A percentile compares a stretch with the other conserved stretches of the same genome.
phyloP scores from a whole-genome alignment of 768 basidiomycete genomes.

The Pleurotus cornucopiae region DNA sequence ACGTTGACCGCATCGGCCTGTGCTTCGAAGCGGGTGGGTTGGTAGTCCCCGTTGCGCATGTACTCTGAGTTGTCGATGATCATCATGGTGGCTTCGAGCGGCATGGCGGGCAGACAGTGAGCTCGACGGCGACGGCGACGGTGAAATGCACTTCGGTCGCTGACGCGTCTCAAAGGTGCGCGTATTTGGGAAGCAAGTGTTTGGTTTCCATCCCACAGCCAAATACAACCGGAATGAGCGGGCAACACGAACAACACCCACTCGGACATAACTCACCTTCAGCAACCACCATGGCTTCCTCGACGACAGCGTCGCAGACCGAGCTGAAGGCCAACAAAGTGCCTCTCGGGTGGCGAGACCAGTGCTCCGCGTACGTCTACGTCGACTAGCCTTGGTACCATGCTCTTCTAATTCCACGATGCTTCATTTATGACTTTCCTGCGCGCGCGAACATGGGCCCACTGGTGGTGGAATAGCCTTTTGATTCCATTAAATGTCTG shows the following conservation, averaged over 20 bases:
- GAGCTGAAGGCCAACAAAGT: slow-evolving; percentile 74
- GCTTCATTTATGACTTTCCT: neutral
- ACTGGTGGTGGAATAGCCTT: slow-evolving; percentile 41
- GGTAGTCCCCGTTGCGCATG: slow-evolving; percentile 94
- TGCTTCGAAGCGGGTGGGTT: slow-evolving; percentile 82
- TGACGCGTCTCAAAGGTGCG: slow-evolving; percentile 4
- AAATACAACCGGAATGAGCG: neutral
- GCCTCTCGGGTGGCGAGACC: slow-evolving; percentile 83
- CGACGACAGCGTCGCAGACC: slow-evolving; percentile 77
- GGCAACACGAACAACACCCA: no score
- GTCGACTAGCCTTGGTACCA: neutral
- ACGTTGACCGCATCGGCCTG: slow-evolving; percentile 90
- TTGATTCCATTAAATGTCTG: slow-evolving; percentile 87
- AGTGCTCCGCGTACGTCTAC: slow-evolving; percentile 79
- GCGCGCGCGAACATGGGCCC: neutral
- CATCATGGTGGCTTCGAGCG: slow-evolving; percentile 97
- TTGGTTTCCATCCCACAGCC: neutral
- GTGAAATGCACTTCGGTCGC: slow-evolving; percentile 5
- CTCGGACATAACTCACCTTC: neutral
- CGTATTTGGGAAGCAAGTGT: neutral
- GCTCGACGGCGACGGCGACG: slow-evolving; percentile 9
- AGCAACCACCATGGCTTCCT: slow-evolving; percentile 50
- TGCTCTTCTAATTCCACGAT: no score
- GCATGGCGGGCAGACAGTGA: slow-evolving; percentile 52
- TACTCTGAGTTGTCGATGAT: slow-evolving; percentile 97